Evolutionary conservation across 2,329 filamentous ascomycete genomes (phyloP).

Genomic region (Neofusicoccum sp.): DNA sequence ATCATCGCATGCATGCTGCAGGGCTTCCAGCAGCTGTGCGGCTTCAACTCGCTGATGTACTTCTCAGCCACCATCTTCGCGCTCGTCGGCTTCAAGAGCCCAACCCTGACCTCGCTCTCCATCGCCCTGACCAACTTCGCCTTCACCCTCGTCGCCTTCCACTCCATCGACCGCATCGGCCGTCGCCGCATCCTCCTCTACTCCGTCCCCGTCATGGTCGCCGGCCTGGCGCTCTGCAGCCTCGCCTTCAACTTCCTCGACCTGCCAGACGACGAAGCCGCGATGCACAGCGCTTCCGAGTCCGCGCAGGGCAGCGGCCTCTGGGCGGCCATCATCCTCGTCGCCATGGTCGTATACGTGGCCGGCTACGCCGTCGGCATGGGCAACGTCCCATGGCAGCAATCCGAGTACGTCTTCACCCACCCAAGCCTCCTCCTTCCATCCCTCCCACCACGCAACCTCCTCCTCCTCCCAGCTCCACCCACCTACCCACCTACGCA

Average conservation of each 20-base stretch:
- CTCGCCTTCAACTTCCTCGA: constrained; percentile 70
- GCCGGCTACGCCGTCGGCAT: constrained; percentile 84
- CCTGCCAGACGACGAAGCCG: constrained; percentile 36
- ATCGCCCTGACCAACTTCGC: constrained; percentile 51
- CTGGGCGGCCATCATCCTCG: constrained; percentile 60
- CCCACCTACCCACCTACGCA: neutral
- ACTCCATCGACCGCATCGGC: constrained; percentile 48
- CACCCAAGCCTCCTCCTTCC: too few relatives aligned
- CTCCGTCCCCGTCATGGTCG: constrained; percentile 82
- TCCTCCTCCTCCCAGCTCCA: too few relatives aligned
- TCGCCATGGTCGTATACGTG: constrained; percentile 80
- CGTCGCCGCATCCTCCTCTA: constrained; percentile 68
- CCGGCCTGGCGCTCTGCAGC: constrained; percentile 71
- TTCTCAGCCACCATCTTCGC: constrained; percentile 52
- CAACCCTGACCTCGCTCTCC: constrained; percentile 48
- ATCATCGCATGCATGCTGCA: constrained; percentile 86
- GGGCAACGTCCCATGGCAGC: constrained; percentile 95
- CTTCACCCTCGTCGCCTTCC: constrained; percentile 50
- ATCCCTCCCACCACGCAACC: too few relatives aligned
- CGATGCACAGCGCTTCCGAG: constrained; percentile 26
- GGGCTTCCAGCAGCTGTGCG: constrained; percentile 84
- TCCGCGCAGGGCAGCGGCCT: neutral
- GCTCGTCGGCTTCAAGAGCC: constrained; percentile 49
- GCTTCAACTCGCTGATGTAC: constrained; percentile 43
- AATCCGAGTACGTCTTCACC: constrained; percentile 64